Base-by-base conservation (phyloP, 805 yeast species). In the Kurtzmaniella fragi region DNA sequence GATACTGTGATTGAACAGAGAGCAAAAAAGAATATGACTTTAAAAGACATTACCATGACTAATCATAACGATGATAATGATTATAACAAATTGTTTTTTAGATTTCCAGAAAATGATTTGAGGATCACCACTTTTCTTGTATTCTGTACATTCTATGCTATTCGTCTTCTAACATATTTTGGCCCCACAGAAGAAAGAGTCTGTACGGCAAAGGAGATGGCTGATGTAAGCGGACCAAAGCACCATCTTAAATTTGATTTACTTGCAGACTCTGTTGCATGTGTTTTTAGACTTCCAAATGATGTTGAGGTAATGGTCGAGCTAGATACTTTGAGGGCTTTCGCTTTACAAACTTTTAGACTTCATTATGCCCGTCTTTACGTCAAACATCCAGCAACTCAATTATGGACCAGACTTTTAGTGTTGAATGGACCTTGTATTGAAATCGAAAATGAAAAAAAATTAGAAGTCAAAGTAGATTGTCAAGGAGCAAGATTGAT, bases 341-440 rank as follows among this genome's bases (percentile, higher is more conserved):
- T 60, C 9, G 48, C 44, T 3, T 46, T 62, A 13, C 67, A 68
- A 4, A 39, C 51, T 11, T 40, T 63, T 15, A 49, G 48, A 5
- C 53, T 72, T n/a, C 56, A 59, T 28, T 64, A 61, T 38, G 45
- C 63, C 14, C 55, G 81, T 34, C 51, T 76, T 34, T 77, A 71
- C 47, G 73, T 77, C 5, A 56, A 65, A 9, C 77, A 75, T 42
- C 82, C 83, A 0, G 59, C 68, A n/a, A 62, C 71, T 1, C 59
- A 62, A 15, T 49, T 50, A 49, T 76, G 71, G 65, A 61, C 62
- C 32, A 60, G 60, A 34, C 66, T 50, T 48, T 56, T 52, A 50
- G 67, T 61, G 52, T 67, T 51, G 37, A 66, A 41, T 8, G 8
- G 25, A 5, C 25, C 25, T 5, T 20, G 7, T 20, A 20, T 20